These are phyloP conservation scores for Rutidosis leptorrhynchoides DNA, from an alignment of 129 eudicot genomes.

Conservation along the genomic window DNA sequence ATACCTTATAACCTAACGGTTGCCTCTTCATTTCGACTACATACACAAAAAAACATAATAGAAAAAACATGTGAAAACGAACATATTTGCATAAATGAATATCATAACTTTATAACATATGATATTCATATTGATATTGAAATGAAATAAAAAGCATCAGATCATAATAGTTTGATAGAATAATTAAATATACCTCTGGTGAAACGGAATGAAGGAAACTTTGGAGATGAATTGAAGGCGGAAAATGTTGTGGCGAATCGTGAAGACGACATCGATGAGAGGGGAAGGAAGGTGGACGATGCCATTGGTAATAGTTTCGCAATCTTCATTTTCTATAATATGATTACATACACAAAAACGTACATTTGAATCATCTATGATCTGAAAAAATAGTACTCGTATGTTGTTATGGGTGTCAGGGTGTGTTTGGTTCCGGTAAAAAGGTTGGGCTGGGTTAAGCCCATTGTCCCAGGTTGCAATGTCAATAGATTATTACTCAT, in stretches of 20 bases:
- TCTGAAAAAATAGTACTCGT: no score
- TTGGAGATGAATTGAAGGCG: constrained; percentile 18
- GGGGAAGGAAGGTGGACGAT: constrained; percentile 55
- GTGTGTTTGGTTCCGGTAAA: background rate
- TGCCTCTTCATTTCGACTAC: constrained; percentile 56
- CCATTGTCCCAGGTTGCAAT: no score
- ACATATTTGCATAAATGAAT: no score
- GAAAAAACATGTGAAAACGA: background rate
- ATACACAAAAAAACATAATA: constrained; percentile 15
- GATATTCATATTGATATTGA: background rate
- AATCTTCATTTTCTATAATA: constrained; percentile 37
- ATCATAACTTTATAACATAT: no score
- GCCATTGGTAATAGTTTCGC: constrained; percentile 75
- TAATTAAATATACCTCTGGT: constrained; percentile 29
- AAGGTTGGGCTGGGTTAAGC: no score
- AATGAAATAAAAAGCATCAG: background rate
- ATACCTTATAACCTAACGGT: constrained; percentile 42
- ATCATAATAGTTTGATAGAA: background rate
- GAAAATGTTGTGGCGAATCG: constrained; percentile 29
- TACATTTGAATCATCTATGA: background rate
- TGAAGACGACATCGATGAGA: constrained; percentile 29
- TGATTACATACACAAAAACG: constrained; percentile 17
- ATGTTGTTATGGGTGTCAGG: background rate
- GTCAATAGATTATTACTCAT: no score
- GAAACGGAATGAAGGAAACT: constrained; percentile 41